Base-by-base conservation (phyloP, 1,139 yeast genomes). In the Maudiozyma humilis region DNA sequence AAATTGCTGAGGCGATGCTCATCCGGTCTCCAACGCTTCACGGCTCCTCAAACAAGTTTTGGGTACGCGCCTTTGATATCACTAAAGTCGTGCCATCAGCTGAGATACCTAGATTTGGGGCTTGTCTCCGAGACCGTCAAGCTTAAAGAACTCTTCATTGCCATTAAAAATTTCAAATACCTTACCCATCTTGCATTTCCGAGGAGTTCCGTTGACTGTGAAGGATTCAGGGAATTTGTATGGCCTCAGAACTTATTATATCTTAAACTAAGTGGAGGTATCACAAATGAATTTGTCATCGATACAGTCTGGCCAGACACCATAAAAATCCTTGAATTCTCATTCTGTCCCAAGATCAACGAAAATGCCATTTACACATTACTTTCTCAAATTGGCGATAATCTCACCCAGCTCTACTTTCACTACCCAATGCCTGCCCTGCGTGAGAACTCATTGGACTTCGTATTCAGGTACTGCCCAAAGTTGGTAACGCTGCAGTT, bases 11-110 rank as follows among this genome's bases (percentile, higher is more conserved):
- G 94, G 56, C 70, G 95, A 38, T 84, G 95, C 45, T 74, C 87
- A 10, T 63, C 71, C 19, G 72, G 72, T 40, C 65, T 91, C 42
- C 73, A 78, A 51, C 68, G 71, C 12, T 88, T 91, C 57, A 76
- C 84, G 6, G 96, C 97, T 0, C 96, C 97, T 1, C 97, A 89
- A 59, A 82, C 96, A 31, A 84, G 95, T 66, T 89, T 91, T 68
- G 97, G 97, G 0, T 73, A 82, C 47, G 86, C 95, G 0, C 96
- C 97, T 0, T 66, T 89, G 52, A 74, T 87, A 17, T 82, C 94
- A 38, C 68, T 91, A 41, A 76, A 84, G 47, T 71, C 79, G 42
- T 91, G 98, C 62, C 67, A 67, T 18, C 70, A 74, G 36, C 66
- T 91, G 44, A 72, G 71, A 47, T 74, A 79, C 0, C 67, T 91